Percentiles rank a stretch among this genome's conserved stretches.
phyloP scores from a whole-genome alignment of 192 early-diverging fungal genomes.

The Linnemannia zychae region DNA sequence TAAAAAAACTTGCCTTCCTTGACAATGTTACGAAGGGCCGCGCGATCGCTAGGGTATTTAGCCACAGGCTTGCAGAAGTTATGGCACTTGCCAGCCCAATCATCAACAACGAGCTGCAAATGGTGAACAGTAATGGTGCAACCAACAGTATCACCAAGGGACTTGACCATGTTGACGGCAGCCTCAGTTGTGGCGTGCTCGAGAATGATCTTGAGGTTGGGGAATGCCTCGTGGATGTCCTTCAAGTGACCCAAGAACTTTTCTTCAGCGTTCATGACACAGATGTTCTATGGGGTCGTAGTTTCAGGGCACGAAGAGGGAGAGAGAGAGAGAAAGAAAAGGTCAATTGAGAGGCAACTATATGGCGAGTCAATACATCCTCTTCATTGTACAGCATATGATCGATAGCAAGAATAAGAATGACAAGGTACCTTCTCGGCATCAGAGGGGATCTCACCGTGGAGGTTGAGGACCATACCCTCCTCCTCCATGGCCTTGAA shows the following conservation, averaged over 20 bases:
- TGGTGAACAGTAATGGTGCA: slow-evolving; percentile 98
- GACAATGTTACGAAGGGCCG: slow-evolving; percentile 87
- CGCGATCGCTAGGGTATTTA: slow-evolving; percentile 92
- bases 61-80: slow-evolving; percentile 99
- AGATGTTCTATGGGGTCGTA: slow-evolving; percentile 77
- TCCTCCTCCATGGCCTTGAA: slow-evolving; percentile 96
- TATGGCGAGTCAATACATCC: too few species aligned
- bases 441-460: slow-evolving; percentile 95
- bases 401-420: not conserved
- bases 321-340: not conserved
- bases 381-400: too few species aligned
- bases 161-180: slow-evolving; percentile 92
- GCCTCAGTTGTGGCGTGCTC: slow-evolving; percentile 97
- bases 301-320: not conserved
- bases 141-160: slow-evolving; percentile 90
- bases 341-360: not conserved
- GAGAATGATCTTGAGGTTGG: slow-evolving; percentile 93
- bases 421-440: slow-evolving; percentile 67
- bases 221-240: slow-evolving; percentile 91
- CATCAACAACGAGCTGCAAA: slow-evolving; percentile 90
- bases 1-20: slow-evolving; percentile 68
- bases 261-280: slow-evolving; percentile 97
- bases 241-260: slow-evolving; percentile 88
- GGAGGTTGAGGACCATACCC: slow-evolving; percentile 95
- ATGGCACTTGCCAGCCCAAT: slow-evolving; percentile 98